Percentiles rank a stretch among this genome's conserved stretches.
phyloP scores from a whole-genome alignment of 73 alveolate species.

The Symbiodinium pilosum region DNA sequence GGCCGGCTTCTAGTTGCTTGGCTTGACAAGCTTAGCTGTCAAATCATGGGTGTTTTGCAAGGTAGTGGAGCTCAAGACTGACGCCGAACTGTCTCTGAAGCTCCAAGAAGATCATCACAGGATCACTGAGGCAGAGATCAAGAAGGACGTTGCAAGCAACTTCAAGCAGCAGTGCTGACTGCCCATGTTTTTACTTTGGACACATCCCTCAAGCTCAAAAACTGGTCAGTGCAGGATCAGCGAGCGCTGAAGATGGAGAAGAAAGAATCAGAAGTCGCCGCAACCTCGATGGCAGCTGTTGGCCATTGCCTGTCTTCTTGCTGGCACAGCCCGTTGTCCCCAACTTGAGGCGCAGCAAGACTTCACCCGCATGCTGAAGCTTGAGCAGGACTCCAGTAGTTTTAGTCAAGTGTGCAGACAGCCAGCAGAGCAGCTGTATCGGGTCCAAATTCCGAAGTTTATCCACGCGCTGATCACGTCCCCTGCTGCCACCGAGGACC shows the following conservation, averaged over 20 bases:
- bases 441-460: neutral
- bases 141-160: slow-evolving; percentile 94
- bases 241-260: slow-evolving; percentile 96
- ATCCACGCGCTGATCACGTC: neutral
- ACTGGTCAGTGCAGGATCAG: slow-evolving; percentile 47
- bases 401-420: neutral
- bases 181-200: neutral
- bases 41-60: neutral
- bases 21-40: neutral
- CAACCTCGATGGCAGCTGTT: neutral
- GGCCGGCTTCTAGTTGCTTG: neutral
- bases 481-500: slow-evolving; percentile 83
- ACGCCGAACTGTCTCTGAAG: slow-evolving; percentile 96
- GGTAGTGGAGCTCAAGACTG: slow-evolving; percentile 97
- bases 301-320: neutral
- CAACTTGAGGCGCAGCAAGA: slow-evolving; percentile 96
- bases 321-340: neutral
- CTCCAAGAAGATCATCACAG: slow-evolving; percentile 97
- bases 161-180: neutral
- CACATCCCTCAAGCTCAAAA: no score
- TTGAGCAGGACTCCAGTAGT: slow-evolving; percentile 50
- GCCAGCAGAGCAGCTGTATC: neutral
- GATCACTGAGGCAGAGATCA: slow-evolving; percentile 97
- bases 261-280: slow-evolving; percentile 96
- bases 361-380: slow-evolving; percentile 96